phyloP scores from a whole-genome alignment of 331 rosid species.

The Phaseolus coccineus region DNA sequence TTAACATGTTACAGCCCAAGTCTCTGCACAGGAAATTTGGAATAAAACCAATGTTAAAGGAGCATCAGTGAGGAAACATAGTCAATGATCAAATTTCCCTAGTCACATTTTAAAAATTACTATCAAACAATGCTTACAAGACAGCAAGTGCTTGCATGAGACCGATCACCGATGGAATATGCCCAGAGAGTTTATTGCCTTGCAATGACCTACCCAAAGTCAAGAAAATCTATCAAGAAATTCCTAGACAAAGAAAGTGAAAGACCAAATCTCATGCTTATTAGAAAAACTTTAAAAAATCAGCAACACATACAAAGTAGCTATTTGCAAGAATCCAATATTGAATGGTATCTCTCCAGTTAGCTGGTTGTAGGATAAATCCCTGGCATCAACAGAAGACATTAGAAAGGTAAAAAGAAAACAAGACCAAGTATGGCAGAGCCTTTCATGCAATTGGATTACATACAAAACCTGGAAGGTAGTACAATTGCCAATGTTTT shows the following conservation, averaged over 20 bases:
- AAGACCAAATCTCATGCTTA: neutral
- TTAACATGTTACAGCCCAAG: constrained; percentile 82
- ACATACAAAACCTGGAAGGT: constrained; percentile 99
- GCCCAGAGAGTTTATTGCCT: constrained; percentile 87
- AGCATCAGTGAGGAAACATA: constrained; percentile 15
- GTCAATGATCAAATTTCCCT: constrained; percentile 10
- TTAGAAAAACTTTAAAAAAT: constrained; percentile 4
- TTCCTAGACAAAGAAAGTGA: constrained; percentile 5
- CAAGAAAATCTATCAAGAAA: constrained; percentile 41
- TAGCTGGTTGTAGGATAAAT: constrained; percentile 85
- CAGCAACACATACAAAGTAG: constrained; percentile 77
- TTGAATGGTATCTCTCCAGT: constrained; percentile 94
- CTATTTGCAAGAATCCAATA: constrained; percentile 96
- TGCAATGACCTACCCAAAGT: constrained; percentile 76
- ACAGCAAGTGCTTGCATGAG: constrained; percentile 99
- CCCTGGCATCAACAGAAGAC: constrained; percentile 62
- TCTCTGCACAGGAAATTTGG: constrained; percentile 62
- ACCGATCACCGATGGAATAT: constrained; percentile 87
- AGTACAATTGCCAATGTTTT: constrained; percentile 88
- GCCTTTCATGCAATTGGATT: constrained; percentile 37
- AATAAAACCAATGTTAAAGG: constrained; percentile 5
- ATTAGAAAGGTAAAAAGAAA: constrained; percentile 11
- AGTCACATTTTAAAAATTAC: constrained; percentile 25
- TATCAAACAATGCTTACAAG: constrained; percentile 65
- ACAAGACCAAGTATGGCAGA: neutral